A percentile compares a stretch with the other conserved stretches of the same genome.
These are phyloP conservation scores for Xylariales sp. DNA, from an alignment of 2,329 filamentous ascomycete genomes.

Conservation along the genomic window DNA sequence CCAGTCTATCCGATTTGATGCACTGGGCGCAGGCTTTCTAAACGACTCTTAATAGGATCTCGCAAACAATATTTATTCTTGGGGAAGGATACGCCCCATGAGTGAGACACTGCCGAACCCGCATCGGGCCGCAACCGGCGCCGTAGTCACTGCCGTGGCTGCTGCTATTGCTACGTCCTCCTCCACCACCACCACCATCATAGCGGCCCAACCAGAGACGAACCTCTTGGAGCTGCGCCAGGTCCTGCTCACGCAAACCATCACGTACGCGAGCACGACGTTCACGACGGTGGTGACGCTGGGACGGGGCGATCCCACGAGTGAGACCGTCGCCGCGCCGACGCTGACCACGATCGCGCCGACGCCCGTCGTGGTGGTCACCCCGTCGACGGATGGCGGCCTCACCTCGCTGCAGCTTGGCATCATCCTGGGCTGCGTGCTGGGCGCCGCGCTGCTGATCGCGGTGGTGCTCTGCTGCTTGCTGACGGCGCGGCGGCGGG, in stretches of 20 bases:
- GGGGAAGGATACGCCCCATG: too few species aligned
- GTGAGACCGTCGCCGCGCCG: too few species aligned
- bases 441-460: constrained; percentile 17
- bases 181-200: neutral
- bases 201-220: constrained; percentile 9
- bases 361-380: constrained; percentile 1
- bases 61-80: too few species aligned
- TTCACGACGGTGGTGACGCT: constrained; percentile 23
- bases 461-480: constrained; percentile 19
- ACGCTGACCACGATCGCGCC: neutral
- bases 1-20: too few species aligned
- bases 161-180: too few species aligned
- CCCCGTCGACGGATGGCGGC: constrained; percentile 14
- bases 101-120: too few species aligned
- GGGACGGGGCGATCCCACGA: constrained; percentile 14
- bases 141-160: too few species aligned
- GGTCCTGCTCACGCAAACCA: constrained; percentile 22
- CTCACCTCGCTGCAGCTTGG: constrained; percentile 15
- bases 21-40: too few species aligned
- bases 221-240: constrained; percentile 14
- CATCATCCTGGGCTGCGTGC: constrained; percentile 20
- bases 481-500: constrained; percentile 7
- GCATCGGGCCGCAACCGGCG: constrained; percentile 3
- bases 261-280: constrained; percentile 19
- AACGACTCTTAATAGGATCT: too few species aligned